phyloP scores from a whole-genome alignment of 2,329 filamentous ascomycete genomes.

The Colletotrichum karsti region DNA sequence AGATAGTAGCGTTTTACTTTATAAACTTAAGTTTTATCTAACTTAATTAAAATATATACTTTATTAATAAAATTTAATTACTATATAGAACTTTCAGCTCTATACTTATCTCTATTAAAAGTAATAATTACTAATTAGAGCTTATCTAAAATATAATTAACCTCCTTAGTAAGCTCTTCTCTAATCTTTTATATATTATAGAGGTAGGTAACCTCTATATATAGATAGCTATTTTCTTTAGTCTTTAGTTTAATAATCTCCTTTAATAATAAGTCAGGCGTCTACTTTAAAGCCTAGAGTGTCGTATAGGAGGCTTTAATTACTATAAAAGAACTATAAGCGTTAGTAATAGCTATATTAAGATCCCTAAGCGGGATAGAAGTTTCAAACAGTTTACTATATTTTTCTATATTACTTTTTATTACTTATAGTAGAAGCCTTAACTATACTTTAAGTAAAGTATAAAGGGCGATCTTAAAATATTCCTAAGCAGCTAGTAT shows the following conservation, averaged over 20 bases:
- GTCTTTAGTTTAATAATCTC: not conserved
- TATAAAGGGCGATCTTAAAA: not conserved
- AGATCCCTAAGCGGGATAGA: not conserved
- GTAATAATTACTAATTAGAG: not conserved
- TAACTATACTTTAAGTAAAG: not conserved
- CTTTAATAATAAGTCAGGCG: not conserved
- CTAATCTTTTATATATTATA: not conserved
- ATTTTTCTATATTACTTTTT: not conserved
- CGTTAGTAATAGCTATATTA: not conserved
- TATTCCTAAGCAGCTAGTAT: not conserved
- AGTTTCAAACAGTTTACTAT: not conserved
- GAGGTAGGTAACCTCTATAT: not conserved
- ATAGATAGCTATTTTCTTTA: not conserved
- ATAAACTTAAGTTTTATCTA: not conserved
- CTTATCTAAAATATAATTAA: not conserved
- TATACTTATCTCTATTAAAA: not conserved
- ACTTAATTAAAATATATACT: not conserved
- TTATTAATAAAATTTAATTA: not conserved
- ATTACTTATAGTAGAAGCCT: not conserved
- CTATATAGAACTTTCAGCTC: not conserved
- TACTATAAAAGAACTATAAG: not conserved
- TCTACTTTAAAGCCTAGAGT: not conserved
- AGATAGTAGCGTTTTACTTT: not conserved
- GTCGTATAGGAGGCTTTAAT: not conserved
- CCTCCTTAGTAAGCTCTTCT: not conserved